Conservation (phyloP, 805 yeast species). For the Hagleromyces aurorensis region DNA sequence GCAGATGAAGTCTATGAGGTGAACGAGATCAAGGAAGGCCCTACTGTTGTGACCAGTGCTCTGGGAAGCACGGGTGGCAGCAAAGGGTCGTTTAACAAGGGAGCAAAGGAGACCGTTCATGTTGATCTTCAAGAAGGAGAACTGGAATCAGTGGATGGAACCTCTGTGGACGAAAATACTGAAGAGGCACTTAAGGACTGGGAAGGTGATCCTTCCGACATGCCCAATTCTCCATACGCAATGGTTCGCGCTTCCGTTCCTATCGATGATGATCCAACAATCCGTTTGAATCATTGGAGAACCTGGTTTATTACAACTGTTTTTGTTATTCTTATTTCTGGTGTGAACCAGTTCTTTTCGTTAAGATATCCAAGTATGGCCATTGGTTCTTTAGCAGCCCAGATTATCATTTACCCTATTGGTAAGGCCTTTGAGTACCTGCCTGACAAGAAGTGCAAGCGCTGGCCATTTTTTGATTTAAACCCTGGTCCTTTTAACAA, state of each 20-base stretch:
- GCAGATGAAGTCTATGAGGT: too few species aligned
- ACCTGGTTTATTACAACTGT: slow-evolving; percentile 41
- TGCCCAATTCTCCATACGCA: slow-evolving; percentile 30
- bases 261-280: slow-evolving; percentile 39
- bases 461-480: slow-evolving; percentile 20
- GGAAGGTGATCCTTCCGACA: slow-evolving; percentile 7
- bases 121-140: too few species aligned
- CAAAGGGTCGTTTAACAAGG: too few species aligned
- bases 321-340: slow-evolving; percentile 44
- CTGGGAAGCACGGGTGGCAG: too few species aligned
- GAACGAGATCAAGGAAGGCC: too few species aligned
- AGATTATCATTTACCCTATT: slow-evolving; percentile 42
- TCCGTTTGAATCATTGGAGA: slow-evolving; percentile 43
- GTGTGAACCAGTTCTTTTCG: slow-evolving; percentile 43
- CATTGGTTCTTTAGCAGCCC: slow-evolving; percentile 40
- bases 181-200: too few species aligned
- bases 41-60: too few species aligned
- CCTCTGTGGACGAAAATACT: too few species aligned
- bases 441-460: slow-evolving; percentile 5
- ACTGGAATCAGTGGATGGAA: too few species aligned
- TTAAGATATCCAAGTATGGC: slow-evolving; percentile 42
- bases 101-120: too few species aligned
- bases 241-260: slow-evolving; percentile 50
- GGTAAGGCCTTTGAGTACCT: slow-evolving; percentile 35
- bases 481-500: slow-evolving; percentile 59